Conservation (phyloP, 2,329 filamentous ascomycete genomes). For the Penicillium hordei region DNA sequence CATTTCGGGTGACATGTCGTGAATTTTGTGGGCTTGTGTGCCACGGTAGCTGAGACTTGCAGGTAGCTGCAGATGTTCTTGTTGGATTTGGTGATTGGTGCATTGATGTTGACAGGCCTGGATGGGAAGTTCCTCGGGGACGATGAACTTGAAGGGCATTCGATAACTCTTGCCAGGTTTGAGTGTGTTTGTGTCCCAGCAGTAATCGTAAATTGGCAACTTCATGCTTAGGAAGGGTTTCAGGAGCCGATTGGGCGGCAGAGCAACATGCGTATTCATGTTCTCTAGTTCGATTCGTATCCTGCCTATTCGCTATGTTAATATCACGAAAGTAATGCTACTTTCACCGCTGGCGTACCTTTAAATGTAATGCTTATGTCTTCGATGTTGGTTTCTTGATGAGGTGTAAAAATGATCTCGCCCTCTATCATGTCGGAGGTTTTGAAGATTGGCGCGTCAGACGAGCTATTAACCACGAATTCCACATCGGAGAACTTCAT, state of each 20-base stretch:
- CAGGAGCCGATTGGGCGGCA: not conserved
- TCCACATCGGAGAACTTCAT: too few relatives aligned
- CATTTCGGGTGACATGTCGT: constrained; percentile 12
- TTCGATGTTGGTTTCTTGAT: too few relatives aligned
- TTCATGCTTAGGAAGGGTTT: constrained; percentile 13
- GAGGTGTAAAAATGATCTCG: too few relatives aligned
- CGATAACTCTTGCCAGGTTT: not conserved
- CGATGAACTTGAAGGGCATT: constrained; percentile 18
- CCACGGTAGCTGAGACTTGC: too few relatives aligned
- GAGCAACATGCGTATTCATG: too few relatives aligned
- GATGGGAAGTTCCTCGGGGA: constrained; percentile 15
- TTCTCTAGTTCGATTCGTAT: not conserved
- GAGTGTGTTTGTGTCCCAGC: not conserved
- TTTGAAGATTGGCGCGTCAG: too few relatives aligned
- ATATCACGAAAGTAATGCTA: too few relatives aligned
- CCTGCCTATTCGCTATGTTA: constrained; percentile 5
- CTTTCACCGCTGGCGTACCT: too few relatives aligned
- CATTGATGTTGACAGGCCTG: constrained; percentile 17
- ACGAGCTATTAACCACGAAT: too few relatives aligned
- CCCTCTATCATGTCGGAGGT: too few relatives aligned
- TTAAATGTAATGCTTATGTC: too few relatives aligned
- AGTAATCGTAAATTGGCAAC: not conserved
- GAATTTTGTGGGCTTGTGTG: not conserved
- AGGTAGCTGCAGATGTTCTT: constrained; percentile 12
- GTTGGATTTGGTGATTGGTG: constrained; percentile 12